Percentiles rank a stretch among this genome's conserved stretches.
These are phyloP conservation scores for Cladophialophora immunda DNA, from an alignment of 2,329 filamentous ascomycete species.

Conservation along the genomic window DNA sequence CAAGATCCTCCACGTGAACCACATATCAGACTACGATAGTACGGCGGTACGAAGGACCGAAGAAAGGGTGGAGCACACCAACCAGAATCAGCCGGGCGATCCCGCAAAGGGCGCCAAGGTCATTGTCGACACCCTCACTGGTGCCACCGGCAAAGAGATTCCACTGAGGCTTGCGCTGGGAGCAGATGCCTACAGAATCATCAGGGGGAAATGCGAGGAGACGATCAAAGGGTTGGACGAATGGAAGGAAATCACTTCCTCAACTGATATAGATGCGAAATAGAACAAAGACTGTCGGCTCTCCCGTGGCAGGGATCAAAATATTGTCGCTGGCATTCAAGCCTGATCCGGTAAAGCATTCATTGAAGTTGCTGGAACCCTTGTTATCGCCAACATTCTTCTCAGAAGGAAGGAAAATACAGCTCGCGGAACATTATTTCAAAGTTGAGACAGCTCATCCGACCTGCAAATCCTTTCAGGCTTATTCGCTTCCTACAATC, in stretches of 20 bases:
- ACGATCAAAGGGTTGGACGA: slow-evolving; percentile 59
- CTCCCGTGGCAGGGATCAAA: not conserved
- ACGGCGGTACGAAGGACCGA: slow-evolving; percentile 24
- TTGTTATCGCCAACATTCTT: too few relatives aligned
- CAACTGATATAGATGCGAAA: slow-evolving; percentile 43
- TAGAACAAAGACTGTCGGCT: not conserved
- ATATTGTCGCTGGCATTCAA: not conserved
- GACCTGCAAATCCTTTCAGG: too few relatives aligned
- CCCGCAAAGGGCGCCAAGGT: slow-evolving; percentile 62
- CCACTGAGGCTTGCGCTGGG: slow-evolving; percentile 65
- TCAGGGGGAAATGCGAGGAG: slow-evolving; percentile 55
- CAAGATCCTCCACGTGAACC: slow-evolving; percentile 16
- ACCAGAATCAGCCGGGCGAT: slow-evolving; percentile 65
- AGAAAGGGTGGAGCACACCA: slow-evolving; percentile 28
- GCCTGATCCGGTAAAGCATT: too few relatives aligned
- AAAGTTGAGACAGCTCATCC: too few relatives aligned
- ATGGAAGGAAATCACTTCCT: slow-evolving; percentile 57
- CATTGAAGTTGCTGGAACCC: too few relatives aligned
- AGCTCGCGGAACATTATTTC: too few relatives aligned
- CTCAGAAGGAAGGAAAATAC: too few relatives aligned
- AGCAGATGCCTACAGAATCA: slow-evolving; percentile 55
- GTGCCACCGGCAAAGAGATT: slow-evolving; percentile 58
- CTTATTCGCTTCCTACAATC: too few relatives aligned
- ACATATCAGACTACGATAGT: slow-evolving; percentile 32
- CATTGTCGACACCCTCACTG: slow-evolving; percentile 65